These are phyloP conservation scores for Linnemannia exigua DNA, from an alignment of 192 early-diverging fungal species.

Conservation along the genomic window DNA sequence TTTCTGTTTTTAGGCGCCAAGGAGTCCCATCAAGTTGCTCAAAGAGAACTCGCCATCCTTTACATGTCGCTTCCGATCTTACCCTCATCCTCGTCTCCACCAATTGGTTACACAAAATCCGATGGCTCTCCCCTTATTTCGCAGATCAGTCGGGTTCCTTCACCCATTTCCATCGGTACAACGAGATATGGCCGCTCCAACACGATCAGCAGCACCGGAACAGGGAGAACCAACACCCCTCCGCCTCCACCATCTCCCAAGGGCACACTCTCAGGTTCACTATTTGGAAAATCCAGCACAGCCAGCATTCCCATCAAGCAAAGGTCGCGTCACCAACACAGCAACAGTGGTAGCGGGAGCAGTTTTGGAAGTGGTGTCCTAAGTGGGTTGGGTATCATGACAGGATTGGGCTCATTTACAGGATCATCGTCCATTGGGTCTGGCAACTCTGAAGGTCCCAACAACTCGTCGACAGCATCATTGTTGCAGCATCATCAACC, in stretches of 20 bases:
- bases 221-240: conserved; percentile 27
- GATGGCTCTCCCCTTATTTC: conserved; percentile 22
- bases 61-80: conserved; percentile 57
- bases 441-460: conserved; percentile 19
- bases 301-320: conserved; percentile 55
- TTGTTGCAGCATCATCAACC: conserved; percentile 24
- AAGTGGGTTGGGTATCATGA: conserved; percentile 44
- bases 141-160: conserved; percentile 26
- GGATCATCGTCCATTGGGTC: conserved; percentile 42
- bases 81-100: conserved; percentile 48
- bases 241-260: conserved; percentile 36
- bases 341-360: conserved; percentile 39
- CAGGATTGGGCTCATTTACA: conserved; percentile 40
- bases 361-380: conserved; percentile 41
- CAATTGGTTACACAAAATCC: conserved; percentile 15
- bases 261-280: conserved; percentile 26
- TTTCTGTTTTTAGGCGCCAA: conserved; percentile 44
- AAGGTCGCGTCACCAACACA: conserved; percentile 30
- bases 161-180: conserved; percentile 17
- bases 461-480: conserved; percentile 29
- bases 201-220: not conserved
- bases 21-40: conserved; percentile 56
- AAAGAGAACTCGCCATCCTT: conserved; percentile 56
- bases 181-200: conserved; percentile 11
- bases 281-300: conserved; percentile 15